These are phyloP conservation scores for Amaranthus hypochondriacus DNA, from an alignment of 148 eudicot species.

Conservation along the genomic window DNA sequence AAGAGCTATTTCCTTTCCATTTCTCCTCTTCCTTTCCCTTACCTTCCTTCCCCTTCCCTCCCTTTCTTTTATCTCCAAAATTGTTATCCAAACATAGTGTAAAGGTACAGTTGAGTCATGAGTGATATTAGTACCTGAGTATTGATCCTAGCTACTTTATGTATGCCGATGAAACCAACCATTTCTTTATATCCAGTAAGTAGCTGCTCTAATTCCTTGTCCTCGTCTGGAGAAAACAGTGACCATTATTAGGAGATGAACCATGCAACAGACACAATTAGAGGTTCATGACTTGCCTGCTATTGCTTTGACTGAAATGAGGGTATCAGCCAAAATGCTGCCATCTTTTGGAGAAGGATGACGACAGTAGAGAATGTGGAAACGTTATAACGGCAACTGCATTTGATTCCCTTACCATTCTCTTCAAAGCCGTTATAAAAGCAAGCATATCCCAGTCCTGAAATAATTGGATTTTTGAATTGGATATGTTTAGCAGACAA, in stretches of 20 bases:
- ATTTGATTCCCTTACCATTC: slow-evolving; percentile 64
- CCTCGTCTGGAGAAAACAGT: slow-evolving; percentile 54
- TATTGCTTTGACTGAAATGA: slow-evolving; percentile 83
- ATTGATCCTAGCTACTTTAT: slow-evolving; percentile 81
- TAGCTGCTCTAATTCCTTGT: slow-evolving; percentile 80
- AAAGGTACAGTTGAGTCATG: neutral
- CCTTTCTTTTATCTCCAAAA: no score
- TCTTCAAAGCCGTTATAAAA: slow-evolving; percentile 75
- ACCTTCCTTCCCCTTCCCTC: no score
- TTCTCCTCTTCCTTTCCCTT: no score
- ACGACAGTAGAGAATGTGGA: slow-evolving; percentile 70
- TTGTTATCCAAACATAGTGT: neutral
- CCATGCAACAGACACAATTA: neutral
- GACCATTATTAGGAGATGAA: slow-evolving; percentile 8
- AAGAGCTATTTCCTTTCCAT: no score
- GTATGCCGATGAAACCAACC: slow-evolving; percentile 87
- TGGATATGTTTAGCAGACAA: neutral
- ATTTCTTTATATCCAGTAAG: slow-evolving; percentile 93
- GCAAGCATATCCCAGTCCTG: slow-evolving; percentile 95
- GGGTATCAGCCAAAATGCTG: slow-evolving; percentile 95
- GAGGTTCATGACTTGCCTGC: slow-evolving; percentile 46
- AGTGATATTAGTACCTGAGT: slow-evolving; percentile 52
- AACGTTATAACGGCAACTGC: slow-evolving; percentile 78
- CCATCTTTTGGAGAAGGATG: slow-evolving; percentile 74
- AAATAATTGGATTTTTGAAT: neutral